Percentiles rank a stretch among this genome's conserved stretches.
These are phyloP conservation scores for Trichoderma sp. DNA, from an alignment of 2,329 filamentous ascomycete species.

Conservation along the genomic window DNA sequence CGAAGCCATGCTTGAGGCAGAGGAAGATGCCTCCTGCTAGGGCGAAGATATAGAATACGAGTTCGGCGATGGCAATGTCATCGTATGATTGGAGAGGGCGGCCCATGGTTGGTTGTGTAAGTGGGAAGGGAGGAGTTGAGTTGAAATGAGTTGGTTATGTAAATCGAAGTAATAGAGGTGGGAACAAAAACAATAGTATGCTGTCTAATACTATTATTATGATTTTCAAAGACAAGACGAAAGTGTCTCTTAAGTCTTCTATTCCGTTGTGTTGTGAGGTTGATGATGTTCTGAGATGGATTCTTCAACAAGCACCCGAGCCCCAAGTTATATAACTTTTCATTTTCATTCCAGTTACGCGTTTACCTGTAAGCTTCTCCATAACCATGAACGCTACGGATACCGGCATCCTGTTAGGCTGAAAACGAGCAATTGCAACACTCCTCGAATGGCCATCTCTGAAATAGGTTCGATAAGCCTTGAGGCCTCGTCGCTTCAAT, in stretches of 20 bases:
- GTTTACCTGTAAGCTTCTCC: background rate
- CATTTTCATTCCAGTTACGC: background rate
- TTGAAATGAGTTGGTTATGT: background rate
- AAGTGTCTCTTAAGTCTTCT: background rate
- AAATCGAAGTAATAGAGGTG: background rate
- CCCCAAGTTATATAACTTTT: conserved; percentile 2
- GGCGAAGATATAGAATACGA: conserved; percentile 34
- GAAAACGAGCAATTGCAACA: background rate
- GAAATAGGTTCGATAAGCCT: background rate
- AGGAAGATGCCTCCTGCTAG: conserved; percentile 38
- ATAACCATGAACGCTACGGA: background rate
- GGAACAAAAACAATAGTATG: background rate
- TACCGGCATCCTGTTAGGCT: background rate
- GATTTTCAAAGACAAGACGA: background rate
- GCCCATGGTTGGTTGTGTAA: conserved; percentile 23
- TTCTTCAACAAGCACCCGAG: background rate
- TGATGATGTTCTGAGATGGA: background rate
- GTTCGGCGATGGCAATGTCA: conserved; percentile 36
- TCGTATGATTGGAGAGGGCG: conserved; percentile 34
- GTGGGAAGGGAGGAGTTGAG: background rate
- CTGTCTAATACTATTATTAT: background rate
- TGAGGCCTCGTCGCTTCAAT: background rate
- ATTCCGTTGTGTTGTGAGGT: background rate
- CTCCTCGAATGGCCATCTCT: background rate
- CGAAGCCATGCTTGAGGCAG: conserved; percentile 52